Evolutionary conservation across 2,329 filamentous ascomycete genomes (phyloP), one percentile per base, ranked within the genome.

Genomic region (Anisogramma anomala): DNA sequence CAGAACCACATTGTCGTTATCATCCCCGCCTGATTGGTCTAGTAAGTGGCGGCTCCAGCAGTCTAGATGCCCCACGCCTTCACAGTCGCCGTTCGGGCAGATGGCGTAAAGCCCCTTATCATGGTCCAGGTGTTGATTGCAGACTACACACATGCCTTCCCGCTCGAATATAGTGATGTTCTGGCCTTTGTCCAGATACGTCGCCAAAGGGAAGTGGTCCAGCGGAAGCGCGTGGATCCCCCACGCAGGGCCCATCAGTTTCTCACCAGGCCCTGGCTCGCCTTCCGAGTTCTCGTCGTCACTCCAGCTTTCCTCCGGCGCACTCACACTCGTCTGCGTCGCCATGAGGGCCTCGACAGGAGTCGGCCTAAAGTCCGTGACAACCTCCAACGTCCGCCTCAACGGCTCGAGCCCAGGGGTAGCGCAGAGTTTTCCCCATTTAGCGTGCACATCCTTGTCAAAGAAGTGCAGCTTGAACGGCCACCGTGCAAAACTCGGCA

Each of bases 391-490:
- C 3, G 63, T 65, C 9, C 56, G 51, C 17, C 68, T 63, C 10
- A 77, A 51, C 22, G 64, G 55, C 36, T 69, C 66, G 36, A 67
- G 58, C 3, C 70, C 66, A 1, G 31, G 18, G 2, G 67, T 58
- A 3, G 65, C 60, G 33, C 68, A 69, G 67, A 73, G 79, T 36
- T 60, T 66, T 14, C 68, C 57, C 89, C 89, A 96, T 1, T 72
- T 68, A 15, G 63, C 62, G 51, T 82, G 72, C 0, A 85, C 79
- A 45, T 89, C 83, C 3, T 66, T 62, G 2, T 69, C 68, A 50
- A 94, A 89, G 59, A 96, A 89, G 18, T 83, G 79, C 34, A 95
- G 57, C 39, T 74, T 74, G 39, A 98, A 66, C 15, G 89, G 89
- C 89, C 87, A 94, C 33, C 78, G 68, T 13, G 68, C 65, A 56